Evolutionary conservation across 164 flowering plant genomes (phyloP), one percentile per base, ranked within the genome.

Genomic region (Echeveria elegans): DNA sequence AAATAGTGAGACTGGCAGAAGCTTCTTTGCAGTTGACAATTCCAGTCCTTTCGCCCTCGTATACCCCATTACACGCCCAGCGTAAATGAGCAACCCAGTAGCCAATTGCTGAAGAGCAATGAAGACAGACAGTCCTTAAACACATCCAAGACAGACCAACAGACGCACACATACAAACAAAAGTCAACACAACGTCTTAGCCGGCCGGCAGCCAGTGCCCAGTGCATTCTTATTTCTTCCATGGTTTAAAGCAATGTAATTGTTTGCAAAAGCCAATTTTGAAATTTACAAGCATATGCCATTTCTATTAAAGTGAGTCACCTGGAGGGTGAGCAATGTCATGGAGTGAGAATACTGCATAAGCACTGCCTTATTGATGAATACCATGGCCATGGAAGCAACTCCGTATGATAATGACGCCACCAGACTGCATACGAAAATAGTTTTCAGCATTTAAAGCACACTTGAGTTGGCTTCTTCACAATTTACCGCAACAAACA

Each of bases 341-440:
- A 92, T 88, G 19, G 99, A 95, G 71, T 87, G 59, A 2, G 87
- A 56, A 80, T 92, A 95, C 75, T 90, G 88, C 98, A 95, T 88
- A 24, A 95, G 73, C 60, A 95, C 73, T 32, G 99, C 96, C 77
- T 95, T 92, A 66, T 95, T 95, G 79, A 95, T 86, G 68, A 95
- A 95, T 65, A 92, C 97, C 99, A 95, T 95, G 15, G 96, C 91
- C 99, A 95, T 95, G 8, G 99, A 95, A 73, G 98, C 79, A 77
- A 81, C 40, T 36, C 98, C 99, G 82, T 92, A 95, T n/a, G 97
- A 92, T 32, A 95, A 18, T 32, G 97, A 96, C 28, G 97, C 82
- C 70, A 82, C 59, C 66, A 95, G 82, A 77, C 97, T 94, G 56
- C 77, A 83, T 43, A 60, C 50, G 63, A 56, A 28, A 32, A 56